These are phyloP conservation scores for Isoetes taiwanensis DNA, from an alignment of 75 land plant genomes.

Conservation along the genomic window DNA sequence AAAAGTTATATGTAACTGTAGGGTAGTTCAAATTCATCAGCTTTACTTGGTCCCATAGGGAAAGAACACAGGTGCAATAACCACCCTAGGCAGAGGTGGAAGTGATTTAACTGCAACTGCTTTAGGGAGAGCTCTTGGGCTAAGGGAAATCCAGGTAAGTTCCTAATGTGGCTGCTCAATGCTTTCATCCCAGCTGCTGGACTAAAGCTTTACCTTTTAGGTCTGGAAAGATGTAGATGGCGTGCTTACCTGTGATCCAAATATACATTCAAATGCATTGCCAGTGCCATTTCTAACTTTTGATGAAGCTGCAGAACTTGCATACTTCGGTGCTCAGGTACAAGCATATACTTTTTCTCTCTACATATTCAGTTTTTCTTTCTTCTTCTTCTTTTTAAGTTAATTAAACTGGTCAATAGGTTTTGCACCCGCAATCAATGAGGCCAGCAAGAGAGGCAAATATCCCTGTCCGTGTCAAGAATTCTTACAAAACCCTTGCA, in stretches of 20 bases:
- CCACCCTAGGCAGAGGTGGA: slow-evolving; percentile 1
- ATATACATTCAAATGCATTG: neutral
- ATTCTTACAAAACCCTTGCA: neutral
- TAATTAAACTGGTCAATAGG: no score
- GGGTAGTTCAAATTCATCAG: no score
- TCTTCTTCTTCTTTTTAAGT: no score
- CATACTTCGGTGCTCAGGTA: slow-evolving; percentile 4
- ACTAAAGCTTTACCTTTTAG: no score
- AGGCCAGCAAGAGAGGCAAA: slow-evolving; percentile 4
- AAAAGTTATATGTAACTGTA: no score
- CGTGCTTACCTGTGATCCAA: slow-evolving; percentile 1
- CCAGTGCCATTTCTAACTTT: slow-evolving; percentile 3
- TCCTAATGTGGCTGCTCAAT: no score
- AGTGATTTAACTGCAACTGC: slow-evolving; percentile 5
- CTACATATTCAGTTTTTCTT: no score
- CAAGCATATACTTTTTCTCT: no score
- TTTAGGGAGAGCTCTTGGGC: neutral
- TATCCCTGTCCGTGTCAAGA: slow-evolving; percentile 2
- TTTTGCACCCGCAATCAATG: slow-evolving; percentile 6
- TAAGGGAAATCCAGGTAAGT: neutral
- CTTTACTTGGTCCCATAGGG: no score
- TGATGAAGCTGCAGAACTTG: slow-evolving; percentile 7
- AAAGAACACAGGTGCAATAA: neutral
- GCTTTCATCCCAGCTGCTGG: no score
- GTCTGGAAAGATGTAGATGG: slow-evolving; percentile 7